These are phyloP conservation scores for Trichoderma brevicompactum DNA, from an alignment of 2,329 filamentous ascomycete species.

Conservation along the genomic window DNA sequence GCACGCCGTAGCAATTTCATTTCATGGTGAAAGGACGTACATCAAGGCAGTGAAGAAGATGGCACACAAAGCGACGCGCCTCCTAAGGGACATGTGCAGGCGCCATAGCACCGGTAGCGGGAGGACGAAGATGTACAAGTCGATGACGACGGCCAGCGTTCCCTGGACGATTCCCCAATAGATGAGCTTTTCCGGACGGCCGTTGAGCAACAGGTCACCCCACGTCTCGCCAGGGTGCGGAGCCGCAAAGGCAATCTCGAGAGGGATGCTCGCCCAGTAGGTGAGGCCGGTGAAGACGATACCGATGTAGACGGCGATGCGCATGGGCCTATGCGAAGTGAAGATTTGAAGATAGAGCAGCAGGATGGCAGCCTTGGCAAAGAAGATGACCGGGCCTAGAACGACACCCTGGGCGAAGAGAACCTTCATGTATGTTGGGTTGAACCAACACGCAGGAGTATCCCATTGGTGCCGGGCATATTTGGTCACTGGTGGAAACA, in stretches of 20 bases:
- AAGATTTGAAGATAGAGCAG: slow-evolving; percentile 33
- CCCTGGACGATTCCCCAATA: slow-evolving; percentile 13
- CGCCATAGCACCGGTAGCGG: slow-evolving; percentile 27
- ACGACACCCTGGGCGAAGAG: slow-evolving; percentile 29
- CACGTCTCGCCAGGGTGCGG: background rate
- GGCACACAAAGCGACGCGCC: slow-evolving; percentile 27
- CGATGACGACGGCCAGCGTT: slow-evolving; percentile 22
- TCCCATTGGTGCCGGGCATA: slow-evolving; percentile 31
- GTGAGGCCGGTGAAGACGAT: slow-evolving; percentile 28
- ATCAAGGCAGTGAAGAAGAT: slow-evolving; percentile 32
- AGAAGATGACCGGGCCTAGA: slow-evolving; percentile 29
- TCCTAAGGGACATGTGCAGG: slow-evolving; percentile 24
- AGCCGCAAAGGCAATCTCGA: background rate
- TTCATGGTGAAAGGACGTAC: background rate
- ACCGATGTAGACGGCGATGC: slow-evolving; percentile 29
- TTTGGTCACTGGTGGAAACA: background rate
- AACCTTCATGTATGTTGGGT: slow-evolving; percentile 16
- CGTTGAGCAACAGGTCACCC: background rate
- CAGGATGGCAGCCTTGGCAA: slow-evolving; percentile 32
- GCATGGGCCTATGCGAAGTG: slow-evolving; percentile 15
- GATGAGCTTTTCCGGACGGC: slow-evolving; percentile 12
- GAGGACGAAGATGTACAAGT: slow-evolving; percentile 33
- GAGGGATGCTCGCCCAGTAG: slow-evolving; percentile 2
- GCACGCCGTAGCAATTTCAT: too few species aligned
- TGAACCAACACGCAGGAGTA: slow-evolving; percentile 30